phyloP scores from a whole-genome alignment of 768 basidiomycete genomes.

The Glaciozyma martinii region DNA sequence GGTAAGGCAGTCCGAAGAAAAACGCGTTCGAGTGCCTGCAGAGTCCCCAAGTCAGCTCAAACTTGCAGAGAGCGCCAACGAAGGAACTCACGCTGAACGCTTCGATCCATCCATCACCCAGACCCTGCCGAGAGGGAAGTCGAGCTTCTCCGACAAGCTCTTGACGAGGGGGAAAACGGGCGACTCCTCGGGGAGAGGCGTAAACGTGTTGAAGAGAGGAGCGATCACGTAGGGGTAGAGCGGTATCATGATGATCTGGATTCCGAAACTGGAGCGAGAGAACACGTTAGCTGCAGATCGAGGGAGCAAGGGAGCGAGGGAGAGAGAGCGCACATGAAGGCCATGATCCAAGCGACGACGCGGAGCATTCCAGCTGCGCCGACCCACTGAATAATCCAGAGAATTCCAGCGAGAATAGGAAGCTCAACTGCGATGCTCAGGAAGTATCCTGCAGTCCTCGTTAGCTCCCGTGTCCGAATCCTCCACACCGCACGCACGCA shows the following conservation, averaged over 20 bases:
- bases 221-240: constrained; percentile 71
- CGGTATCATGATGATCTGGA: constrained; percentile 61
- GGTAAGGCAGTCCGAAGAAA: constrained; percentile 89
- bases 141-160: constrained; percentile 62
- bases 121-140: constrained; percentile 86
- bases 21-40: constrained; percentile 47
- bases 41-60: background rate
- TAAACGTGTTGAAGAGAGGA: constrained; percentile 94
- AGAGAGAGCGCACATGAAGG: constrained; percentile 60
- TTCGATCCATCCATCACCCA: constrained; percentile 98
- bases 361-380: constrained; percentile 42
- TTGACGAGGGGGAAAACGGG: constrained; percentile 46
- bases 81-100: constrained; percentile 46
- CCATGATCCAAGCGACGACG: constrained; percentile 79
- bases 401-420: constrained; percentile 77
- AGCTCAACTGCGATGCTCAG: constrained; percentile 55
- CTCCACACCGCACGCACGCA: constrained; percentile 43
- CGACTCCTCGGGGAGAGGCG: constrained; percentile 68
- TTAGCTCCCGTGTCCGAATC: background rate
- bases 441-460: constrained; percentile 4
- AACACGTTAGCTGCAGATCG: background rate
- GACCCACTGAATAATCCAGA: constrained; percentile 85
- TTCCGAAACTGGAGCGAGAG: constrained; percentile 44
- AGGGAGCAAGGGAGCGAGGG: background rate
- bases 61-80: background rate